Evolutionary conservation across 2,329 filamentous ascomycete genomes (phyloP).

Genomic region (Albifimbria verrucaria): DNA sequence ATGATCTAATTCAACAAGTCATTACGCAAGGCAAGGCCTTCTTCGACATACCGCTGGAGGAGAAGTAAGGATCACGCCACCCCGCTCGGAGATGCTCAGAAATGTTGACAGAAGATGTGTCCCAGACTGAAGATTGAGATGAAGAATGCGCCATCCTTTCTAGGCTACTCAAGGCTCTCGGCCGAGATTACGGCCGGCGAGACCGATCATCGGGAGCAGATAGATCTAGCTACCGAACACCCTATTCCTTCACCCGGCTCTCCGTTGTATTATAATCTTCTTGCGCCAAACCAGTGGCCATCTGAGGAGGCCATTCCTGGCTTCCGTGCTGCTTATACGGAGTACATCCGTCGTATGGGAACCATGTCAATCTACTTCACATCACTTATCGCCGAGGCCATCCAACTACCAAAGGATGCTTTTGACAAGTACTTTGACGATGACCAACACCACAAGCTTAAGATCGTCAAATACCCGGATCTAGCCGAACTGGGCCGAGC

Average conservation of each 20-base stretch:
- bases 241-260: constrained; percentile 57
- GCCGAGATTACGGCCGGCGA: constrained; percentile 71
- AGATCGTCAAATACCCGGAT: constrained; percentile 86
- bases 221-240: constrained; percentile 81
- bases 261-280: constrained; percentile 71
- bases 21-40: constrained; percentile 67
- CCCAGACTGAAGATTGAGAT: constrained; percentile 63
- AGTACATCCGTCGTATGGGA: constrained; percentile 77
- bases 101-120: background rate
- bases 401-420: constrained; percentile 64
- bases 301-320: constrained; percentile 56
- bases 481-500: constrained; percentile 51
- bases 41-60: constrained; percentile 71
- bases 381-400: constrained; percentile 78
- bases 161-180: constrained; percentile 65
- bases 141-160: constrained; percentile 70
- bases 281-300: constrained; percentile 81
- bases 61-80: constrained; percentile 55
- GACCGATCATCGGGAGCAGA: constrained; percentile 79
- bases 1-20: constrained; percentile 62
- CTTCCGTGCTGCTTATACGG: constrained; percentile 66
- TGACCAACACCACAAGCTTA: constrained; percentile 79
- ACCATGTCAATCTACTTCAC: constrained; percentile 71
- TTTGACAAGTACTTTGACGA: constrained; percentile 78
- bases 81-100: constrained; percentile 3